phyloP scores from a whole-genome alignment of 139 green algal genomes.

The Volvox reticuliferus region DNA sequence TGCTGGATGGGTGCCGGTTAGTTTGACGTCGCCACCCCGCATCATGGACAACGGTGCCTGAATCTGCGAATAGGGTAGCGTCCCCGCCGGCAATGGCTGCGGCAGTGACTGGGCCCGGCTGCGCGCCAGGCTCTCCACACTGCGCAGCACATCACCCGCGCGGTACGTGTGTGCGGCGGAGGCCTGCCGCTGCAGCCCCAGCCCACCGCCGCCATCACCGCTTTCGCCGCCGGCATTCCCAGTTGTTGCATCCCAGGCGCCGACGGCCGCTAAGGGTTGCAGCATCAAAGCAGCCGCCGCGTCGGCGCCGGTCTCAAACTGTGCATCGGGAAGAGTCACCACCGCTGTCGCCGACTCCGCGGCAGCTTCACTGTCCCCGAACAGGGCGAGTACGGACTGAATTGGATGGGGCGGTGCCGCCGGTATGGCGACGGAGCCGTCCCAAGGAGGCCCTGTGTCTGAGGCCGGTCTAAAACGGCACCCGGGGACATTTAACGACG shows the following conservation, averaged over 20 bases:
- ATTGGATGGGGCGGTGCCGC: neutral
- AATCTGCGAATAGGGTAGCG: too few relatives aligned
- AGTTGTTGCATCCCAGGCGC: too few relatives aligned
- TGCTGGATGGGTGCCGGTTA: too few relatives aligned
- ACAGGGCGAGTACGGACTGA: neutral
- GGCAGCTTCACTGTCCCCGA: neutral
- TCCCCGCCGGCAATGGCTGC: neutral
- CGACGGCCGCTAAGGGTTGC: too few relatives aligned
- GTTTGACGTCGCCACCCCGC: too few relatives aligned
- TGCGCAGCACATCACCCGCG: slow-evolving; percentile 16
- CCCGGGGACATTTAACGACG: too few relatives aligned
- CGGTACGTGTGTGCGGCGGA: neutral
- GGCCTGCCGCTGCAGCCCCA: neutral
- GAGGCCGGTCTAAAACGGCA: neutral
- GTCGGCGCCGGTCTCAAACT: too few relatives aligned
- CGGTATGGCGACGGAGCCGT: neutral
- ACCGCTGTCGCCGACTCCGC: neutral
- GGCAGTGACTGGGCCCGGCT: slow-evolving; percentile 22
- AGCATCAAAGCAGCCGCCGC: too few relatives aligned
- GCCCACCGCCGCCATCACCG: neutral
- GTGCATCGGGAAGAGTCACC: too few relatives aligned
- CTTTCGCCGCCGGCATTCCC: neutral
- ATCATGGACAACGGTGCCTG: too few relatives aligned
- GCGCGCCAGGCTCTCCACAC: slow-evolving; percentile 21
- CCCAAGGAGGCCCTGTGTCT: neutral